Evolutionary conservation across 805 yeast genomes (phyloP), one percentile per base, ranked within the genome.

Genomic region (Pichia californica): DNA sequence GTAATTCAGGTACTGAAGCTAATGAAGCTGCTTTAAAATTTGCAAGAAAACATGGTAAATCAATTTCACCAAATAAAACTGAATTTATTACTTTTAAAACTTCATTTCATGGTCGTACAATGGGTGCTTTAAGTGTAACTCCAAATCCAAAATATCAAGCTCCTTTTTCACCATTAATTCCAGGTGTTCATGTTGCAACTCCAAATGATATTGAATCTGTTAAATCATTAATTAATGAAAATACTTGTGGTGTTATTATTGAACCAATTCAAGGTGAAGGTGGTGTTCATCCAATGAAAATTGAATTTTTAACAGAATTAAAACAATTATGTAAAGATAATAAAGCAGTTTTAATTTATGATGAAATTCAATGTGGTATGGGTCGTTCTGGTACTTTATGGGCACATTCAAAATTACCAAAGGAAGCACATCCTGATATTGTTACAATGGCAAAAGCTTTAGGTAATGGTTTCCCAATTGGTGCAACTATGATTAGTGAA

Each of bases 261-360:
- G 99, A 93, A 66, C 99, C 99, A 19, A 82, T 93, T 46, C 99
- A 93, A 69, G 99, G 98, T 53, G 99, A 91, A 68, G 98, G 99
- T 45, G 99, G 99, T 45, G 81, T 91, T 16, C 78, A 80, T 56
- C 78, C 82, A 18, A 75, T 87, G 46, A 70, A 75, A 31, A 52
- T 64, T 0, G 85, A 79, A 34, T 88, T 86, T 58, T 70, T 91
- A 49, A 58, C 70, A 4, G 78, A 77, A 39, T 67, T 91, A 59
- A 81, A 83, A 52, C 63, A 75, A 54, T 64, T 84, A 44, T 87
- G 96, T 61, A 66, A 68, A 44, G 73, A 80, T 44, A 72, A 81
- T 52, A 79, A 83, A 43, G 94, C 85, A 10, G 59, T 87, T 27
- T 74, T 91, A 46, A 89, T 91, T 51, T 88, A 80, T 61, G 99